These are phyloP conservation scores for Phytophthora pistaciae DNA, from an alignment of 352 stramenopile species.

Conservation along the genomic window DNA sequence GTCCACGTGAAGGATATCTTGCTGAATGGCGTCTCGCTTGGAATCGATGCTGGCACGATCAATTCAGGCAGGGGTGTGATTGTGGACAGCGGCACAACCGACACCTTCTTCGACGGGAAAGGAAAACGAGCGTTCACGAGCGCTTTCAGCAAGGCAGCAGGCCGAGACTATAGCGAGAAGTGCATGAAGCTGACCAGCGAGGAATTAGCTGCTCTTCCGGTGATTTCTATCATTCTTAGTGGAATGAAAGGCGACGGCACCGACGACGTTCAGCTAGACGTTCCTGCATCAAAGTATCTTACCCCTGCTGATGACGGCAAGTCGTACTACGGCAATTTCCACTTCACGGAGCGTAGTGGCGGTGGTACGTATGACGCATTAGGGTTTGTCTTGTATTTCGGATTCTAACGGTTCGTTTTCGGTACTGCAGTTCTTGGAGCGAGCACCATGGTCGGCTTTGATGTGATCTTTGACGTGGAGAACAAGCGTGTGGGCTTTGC, in stretches of 20 bases:
- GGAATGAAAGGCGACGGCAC: constrained; percentile 53
- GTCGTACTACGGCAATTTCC: constrained; percentile 80
- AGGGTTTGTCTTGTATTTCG: constrained; percentile 4
- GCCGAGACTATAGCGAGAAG: constrained; percentile 66
- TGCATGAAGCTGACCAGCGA: constrained; percentile 53
- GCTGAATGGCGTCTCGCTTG: constrained; percentile 65
- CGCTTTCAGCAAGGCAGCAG: constrained; percentile 54
- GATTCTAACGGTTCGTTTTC: constrained; percentile 6
- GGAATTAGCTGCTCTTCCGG: constrained; percentile 56
- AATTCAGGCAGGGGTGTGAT: constrained; percentile 86
- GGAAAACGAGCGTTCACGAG: constrained; percentile 62
- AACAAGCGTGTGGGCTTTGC: constrained; percentile 84
- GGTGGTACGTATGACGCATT: constrained; percentile 43
- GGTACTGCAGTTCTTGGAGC: constrained; percentile 69
- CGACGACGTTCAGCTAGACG: constrained; percentile 69
- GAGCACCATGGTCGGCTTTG: constrained; percentile 81
- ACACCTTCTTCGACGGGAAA: constrained; percentile 79
- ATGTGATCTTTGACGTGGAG: constrained; percentile 89
- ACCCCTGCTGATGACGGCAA: constrained; percentile 53
- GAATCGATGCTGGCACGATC: constrained; percentile 42
- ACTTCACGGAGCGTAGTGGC: constrained; percentile 83
- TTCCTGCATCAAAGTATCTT: constrained; percentile 76
- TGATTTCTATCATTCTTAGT: constrained; percentile 74
- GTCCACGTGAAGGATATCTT: constrained; percentile 86
- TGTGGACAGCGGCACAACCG: constrained; percentile 88